These are phyloP conservation scores for Ganoderma boninense DNA, from an alignment of 1,284 basidiomycete species.

Conservation along the genomic window DNA sequence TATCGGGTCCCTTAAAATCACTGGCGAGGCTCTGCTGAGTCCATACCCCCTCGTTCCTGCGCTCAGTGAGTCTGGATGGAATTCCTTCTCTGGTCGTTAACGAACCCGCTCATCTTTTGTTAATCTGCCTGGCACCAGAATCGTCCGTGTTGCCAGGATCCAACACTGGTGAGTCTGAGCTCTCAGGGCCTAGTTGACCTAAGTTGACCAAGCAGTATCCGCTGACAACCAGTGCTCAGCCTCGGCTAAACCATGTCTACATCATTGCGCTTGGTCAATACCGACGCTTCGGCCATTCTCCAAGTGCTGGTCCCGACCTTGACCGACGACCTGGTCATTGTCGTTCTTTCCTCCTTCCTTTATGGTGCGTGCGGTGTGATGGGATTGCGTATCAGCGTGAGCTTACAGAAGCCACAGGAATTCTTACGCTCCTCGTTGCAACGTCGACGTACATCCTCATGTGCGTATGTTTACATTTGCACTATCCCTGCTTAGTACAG, in stretches of 20 bases:
- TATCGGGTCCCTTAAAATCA: neutral
- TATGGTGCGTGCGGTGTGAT: slow-evolving; percentile 5
- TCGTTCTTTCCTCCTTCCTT: slow-evolving; percentile 4
- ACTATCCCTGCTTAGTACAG: neutral
- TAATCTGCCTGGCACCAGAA: neutral
- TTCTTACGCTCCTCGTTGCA: neutral
- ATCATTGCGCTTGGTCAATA: neutral
- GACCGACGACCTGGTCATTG: neutral
- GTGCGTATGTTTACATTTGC: neutral
- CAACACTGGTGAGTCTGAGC: neutral
- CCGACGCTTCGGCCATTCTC: neutral
- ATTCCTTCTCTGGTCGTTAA: neutral
- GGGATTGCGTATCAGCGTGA: neutral
- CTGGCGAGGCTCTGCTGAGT: neutral
- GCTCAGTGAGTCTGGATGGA: neutral
- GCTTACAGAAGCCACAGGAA: neutral
- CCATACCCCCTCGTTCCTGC: neutral
- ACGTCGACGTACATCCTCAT: slow-evolving; percentile 2
- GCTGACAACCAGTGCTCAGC: neutral
- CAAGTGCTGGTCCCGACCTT: neutral
- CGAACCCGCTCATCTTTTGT: neutral
- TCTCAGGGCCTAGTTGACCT: neutral
- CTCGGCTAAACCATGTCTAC: neutral
- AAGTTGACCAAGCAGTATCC: neutral
- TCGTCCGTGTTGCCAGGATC: neutral